Evolutionary conservation across 805 yeast genomes (phyloP).

Genomic region (Candida awuae): DNA sequence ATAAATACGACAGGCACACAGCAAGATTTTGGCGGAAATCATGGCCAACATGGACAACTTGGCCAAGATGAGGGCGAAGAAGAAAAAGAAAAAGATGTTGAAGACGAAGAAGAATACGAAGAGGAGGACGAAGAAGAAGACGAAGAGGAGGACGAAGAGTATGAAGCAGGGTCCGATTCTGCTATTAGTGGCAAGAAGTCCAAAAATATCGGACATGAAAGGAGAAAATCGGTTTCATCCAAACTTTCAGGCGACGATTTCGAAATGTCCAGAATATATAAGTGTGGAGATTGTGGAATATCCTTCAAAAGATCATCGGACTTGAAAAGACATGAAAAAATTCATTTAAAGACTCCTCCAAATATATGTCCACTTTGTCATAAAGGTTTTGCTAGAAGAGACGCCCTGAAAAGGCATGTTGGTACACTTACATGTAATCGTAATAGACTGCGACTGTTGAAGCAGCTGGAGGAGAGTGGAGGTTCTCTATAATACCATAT

Average conservation of each 20-base stretch:
- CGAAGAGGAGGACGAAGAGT: background rate
- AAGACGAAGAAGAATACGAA: background rate
- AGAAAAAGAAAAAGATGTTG: background rate
- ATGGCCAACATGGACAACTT: background rate
- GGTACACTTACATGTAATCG: conserved; percentile 70
- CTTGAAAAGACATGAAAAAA: conserved; percentile 67
- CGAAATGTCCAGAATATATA: conserved; percentile 21
- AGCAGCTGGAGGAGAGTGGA: conserved; percentile 5
- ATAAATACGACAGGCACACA: no score
- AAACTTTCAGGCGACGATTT: conserved; percentile 9
- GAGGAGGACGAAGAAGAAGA: background rate
- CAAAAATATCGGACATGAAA: conserved; percentile 12
- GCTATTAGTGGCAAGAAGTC: conserved; percentile 10
- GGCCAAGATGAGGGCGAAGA: background rate
- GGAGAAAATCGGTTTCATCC: background rate
- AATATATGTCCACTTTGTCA: conserved; percentile 71
- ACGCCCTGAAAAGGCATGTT: conserved; percentile 68
- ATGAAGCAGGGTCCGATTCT: background rate
- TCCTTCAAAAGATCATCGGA: conserved; percentile 63
- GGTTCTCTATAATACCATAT: background rate
- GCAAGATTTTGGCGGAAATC: background rate
- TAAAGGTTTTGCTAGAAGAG: conserved; percentile 77
- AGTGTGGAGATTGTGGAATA: conserved; percentile 53
- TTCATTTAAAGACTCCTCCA: conserved; percentile 63
- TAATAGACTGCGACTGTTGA: conserved; percentile 47